Evolutionary conservation across 2,329 filamentous ascomycete species (phyloP), one percentile per base, ranked within the genome.

Genomic region (Fusarium citri): DNA sequence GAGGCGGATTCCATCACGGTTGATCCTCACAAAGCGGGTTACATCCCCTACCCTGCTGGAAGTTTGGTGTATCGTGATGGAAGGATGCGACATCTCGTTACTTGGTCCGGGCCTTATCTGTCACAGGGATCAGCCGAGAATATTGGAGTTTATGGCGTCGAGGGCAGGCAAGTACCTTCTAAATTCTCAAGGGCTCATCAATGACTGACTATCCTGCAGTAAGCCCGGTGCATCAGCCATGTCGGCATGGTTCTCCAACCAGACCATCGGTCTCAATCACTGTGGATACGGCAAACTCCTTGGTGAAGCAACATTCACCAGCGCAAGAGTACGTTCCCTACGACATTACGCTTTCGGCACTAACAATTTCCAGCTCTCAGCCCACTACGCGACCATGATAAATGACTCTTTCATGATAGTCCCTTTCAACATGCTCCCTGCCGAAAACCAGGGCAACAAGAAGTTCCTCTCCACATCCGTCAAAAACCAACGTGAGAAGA

Each of bases 21-120:
- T 9, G 83, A 86, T 59, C 83, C 83, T 0, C 82, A 85, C 62
- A 85, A 85, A 59, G 77, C 81, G 4, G 83, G 82, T 0, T 84
- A 85, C 43, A 81, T 84, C 26, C 81, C 80, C 0, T 85, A 85
- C 57, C 83, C 83, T 0, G 82, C 82, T 0, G 83, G 83, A 6
- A 79, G 79, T 3, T 60, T 85, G n/a, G 79, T 78, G 8, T 85
- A 85, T 51, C 76, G 79, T 1, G 83, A 85, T 47, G 82, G 77
- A 1, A 71, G 83, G 1, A 83, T 84, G 80, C 74, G 80, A 30
- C 79, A 78, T 59, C 58, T 83, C 7, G 78, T 85, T 1, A 83
- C 83, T 0, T 85, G 83, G 83, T 81, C 81, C 0, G 78, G 77
- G 2, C 82, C 82, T 0, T 80, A 80, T 23, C 71, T 84, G 2